Percentiles rank a stretch among this genome's conserved stretches.
phyloP scores from a whole-genome alignment of 192 early-diverging fungal species.

The Backusella circina region DNA sequence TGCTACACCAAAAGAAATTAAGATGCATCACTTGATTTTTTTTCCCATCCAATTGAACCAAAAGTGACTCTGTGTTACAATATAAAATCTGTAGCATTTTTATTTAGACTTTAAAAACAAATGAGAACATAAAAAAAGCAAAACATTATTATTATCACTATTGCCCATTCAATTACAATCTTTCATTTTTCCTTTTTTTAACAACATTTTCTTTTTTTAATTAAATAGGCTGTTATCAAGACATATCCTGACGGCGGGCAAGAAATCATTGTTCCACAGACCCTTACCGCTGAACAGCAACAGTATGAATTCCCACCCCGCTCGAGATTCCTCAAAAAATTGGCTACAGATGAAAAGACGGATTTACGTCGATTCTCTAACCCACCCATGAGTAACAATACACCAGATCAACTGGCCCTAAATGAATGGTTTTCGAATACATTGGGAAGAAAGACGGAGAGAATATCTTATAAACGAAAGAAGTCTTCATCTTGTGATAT shows the following conservation, averaged over 20 bases:
- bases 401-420: conserved; percentile 20
- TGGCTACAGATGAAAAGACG: background rate
- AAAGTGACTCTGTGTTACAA: conserved; percentile 2
- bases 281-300: conserved; percentile 23
- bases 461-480: background rate
- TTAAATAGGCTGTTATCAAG: conserved; percentile 23
- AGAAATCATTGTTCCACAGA: conserved; percentile 28
- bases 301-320: conserved; percentile 32
- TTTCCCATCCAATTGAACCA: background rate
- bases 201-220: background rate
- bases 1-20: conserved; percentile 2
- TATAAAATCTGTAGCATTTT: background rate
- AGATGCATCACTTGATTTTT: conserved; percentile 5
- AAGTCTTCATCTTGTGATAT: conserved; percentile 5
- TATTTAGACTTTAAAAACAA: background rate
- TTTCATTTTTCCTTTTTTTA: background rate
- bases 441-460: background rate
- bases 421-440: conserved; percentile 30
- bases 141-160: background rate
- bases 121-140: background rate
- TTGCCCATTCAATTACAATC: background rate
- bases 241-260: conserved; percentile 24
- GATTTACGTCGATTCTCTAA: background rate
- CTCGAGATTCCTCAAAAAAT: conserved; percentile 18
- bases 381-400: background rate